Evolutionary conservation across 306 rosid species (phyloP).

Genomic region (Prunus salicina): DNA sequence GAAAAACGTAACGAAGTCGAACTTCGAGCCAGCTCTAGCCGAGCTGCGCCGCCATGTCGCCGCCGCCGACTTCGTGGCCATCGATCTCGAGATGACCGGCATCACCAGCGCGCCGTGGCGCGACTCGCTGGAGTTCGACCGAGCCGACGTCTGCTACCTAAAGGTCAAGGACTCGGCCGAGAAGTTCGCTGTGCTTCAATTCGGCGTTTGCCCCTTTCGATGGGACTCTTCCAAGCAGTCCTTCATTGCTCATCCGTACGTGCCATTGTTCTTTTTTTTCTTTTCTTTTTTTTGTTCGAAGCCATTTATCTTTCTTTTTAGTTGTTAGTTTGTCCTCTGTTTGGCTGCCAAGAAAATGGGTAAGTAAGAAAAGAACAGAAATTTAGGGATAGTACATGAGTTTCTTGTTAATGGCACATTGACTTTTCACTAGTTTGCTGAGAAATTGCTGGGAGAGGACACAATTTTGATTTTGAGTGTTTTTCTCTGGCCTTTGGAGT

Average conservation of each 20-base stretch:
- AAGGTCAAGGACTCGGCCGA: constrained; percentile 85
- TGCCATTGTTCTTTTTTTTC: neutral
- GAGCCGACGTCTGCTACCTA: constrained; percentile 80
- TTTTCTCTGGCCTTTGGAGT: neutral
- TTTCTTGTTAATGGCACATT: neutral
- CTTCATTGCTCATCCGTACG: constrained; percentile 81
- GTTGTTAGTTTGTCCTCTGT: neutral
- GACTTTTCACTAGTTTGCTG: neutral
- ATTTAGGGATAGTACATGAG: neutral
- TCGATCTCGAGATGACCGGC: constrained; percentile 96
- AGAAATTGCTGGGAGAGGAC: neutral
- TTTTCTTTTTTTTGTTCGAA: neutral
- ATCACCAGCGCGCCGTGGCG: constrained; percentile 96
- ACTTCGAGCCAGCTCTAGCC: constrained; percentile 62
- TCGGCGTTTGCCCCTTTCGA: constrained; percentile 92
- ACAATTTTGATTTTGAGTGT: neutral
- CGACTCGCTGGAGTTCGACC: constrained; percentile 72
- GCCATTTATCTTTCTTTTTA: neutral
- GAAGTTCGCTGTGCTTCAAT: constrained; percentile 83
- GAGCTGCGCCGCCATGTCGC: constrained; percentile 71
- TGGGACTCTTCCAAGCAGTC: constrained; percentile 61
- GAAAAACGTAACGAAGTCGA: constrained; percentile 70
- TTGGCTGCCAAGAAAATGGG: neutral
- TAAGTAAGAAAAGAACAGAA: neutral
- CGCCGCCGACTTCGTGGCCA: constrained; percentile 78